These are phyloP conservation scores for Fusarium citri DNA, from an alignment of 2,329 filamentous ascomycete species.

Conservation along the genomic window DNA sequence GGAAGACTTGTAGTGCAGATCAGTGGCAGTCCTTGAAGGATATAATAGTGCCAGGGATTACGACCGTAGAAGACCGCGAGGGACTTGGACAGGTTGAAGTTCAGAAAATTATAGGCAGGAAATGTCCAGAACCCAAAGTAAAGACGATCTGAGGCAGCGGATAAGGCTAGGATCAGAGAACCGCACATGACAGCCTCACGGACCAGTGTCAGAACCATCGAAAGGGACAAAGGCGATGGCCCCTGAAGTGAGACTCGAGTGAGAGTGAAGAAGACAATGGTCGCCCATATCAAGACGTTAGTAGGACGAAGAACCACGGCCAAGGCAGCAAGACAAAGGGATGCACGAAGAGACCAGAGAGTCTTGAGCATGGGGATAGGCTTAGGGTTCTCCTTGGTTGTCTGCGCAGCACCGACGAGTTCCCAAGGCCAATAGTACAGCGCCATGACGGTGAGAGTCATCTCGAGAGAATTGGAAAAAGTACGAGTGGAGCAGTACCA, in stretches of 20 bases:
- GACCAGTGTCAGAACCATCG: constrained; percentile 64
- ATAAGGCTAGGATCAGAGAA: constrained; percentile 70
- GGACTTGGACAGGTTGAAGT: constrained; percentile 90
- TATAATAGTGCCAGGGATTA: constrained; percentile 93
- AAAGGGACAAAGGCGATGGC: constrained; percentile 56
- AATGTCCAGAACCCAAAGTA: constrained; percentile 92
- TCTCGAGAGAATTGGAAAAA: constrained; percentile 94
- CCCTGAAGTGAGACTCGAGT: constrained; percentile 53
- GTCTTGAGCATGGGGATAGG: constrained; percentile 43
- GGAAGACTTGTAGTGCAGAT: constrained; percentile 86
- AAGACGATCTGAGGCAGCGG: constrained; percentile 74
- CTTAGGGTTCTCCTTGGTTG: constrained; percentile 56
- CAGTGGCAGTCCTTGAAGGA: constrained; percentile 88
- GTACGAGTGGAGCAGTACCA: constrained; percentile 96
- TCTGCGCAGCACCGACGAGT: constrained; percentile 61
- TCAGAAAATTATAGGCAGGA: constrained; percentile 85
- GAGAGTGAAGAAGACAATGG: constrained; percentile 65
- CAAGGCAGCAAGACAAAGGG: constrained; percentile 79
- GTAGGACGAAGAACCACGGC: constrained; percentile 91
- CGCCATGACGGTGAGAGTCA: constrained; percentile 83
- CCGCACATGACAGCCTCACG: constrained; percentile 75
- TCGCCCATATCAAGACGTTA: constrained; percentile 86
- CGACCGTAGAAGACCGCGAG: constrained; percentile 92
- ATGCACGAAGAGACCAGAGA: constrained; percentile 58
- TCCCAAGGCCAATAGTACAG: constrained; percentile 90